Conservation (phyloP, 257 asterid genomes). For the Rauvolfia tetraphylla region DNA sequence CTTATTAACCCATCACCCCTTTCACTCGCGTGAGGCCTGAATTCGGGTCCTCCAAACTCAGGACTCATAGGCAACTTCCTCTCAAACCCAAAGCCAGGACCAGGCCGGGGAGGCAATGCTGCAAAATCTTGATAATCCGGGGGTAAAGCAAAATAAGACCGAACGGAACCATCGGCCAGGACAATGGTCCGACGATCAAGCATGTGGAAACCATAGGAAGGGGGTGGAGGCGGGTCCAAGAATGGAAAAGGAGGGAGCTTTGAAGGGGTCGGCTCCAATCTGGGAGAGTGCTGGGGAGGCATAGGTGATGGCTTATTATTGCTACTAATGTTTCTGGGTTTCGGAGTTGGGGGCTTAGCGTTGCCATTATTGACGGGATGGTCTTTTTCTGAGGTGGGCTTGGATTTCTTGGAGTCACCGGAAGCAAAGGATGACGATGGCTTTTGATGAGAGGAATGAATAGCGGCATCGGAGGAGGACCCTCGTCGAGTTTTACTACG, state of each 20-base stretch:
- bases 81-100: conserved; percentile 46
- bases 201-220: conserved; percentile 88
- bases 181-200: conserved; percentile 75
- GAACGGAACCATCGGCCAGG: conserved; percentile 78
- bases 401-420: conserved; percentile 30
- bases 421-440: conserved; percentile 31
- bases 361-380: conserved; percentile 19
- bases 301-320: conserved; percentile 20
- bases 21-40: conserved; percentile 32
- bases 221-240: conserved; percentile 81
- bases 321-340: conserved; percentile 27
- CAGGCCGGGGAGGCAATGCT: conserved; percentile 38
- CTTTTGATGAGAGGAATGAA: conserved; percentile 6
- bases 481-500: conserved; percentile 55
- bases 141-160: conserved; percentile 83
- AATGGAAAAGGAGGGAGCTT: conserved; percentile 48
- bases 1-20: conserved; percentile 34
- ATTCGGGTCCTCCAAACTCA: conserved; percentile 29
- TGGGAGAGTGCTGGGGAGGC: conserved; percentile 15
- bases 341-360: conserved; percentile 33
- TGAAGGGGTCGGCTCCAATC: conserved; percentile 21
- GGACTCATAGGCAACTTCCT: conserved; percentile 57
- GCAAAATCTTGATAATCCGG: conserved; percentile 68
- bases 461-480: conserved; percentile 26
- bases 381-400: conserved; percentile 25